Evolutionary conservation across 2,329 filamentous ascomycete species (phyloP).

Genomic region (Dothiorella sarmentorum): DNA sequence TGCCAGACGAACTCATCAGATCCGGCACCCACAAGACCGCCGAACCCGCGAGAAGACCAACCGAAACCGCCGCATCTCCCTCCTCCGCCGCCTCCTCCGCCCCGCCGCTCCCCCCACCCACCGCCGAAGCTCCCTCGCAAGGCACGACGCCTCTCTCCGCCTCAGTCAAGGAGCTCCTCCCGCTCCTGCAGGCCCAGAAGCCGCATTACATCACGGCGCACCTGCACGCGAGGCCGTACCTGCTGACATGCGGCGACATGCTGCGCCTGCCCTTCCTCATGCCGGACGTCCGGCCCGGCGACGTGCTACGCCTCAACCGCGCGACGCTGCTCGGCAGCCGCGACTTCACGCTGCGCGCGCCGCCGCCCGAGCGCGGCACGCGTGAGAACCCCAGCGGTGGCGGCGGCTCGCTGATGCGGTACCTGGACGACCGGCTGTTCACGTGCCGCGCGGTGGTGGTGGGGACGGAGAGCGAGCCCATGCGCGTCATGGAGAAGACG

Average conservation of each 20-base stretch:
- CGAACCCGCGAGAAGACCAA: slow-evolving; percentile 20
- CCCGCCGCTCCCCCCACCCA: slow-evolving; percentile 25
- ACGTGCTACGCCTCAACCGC: slow-evolving; percentile 82
- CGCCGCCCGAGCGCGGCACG: slow-evolving; percentile 31
- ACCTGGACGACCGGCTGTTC: slow-evolving; percentile 78
- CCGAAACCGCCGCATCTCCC: slow-evolving; percentile 21
- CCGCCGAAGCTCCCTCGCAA: slow-evolving; percentile 32
- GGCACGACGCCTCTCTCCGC: slow-evolving; percentile 47
- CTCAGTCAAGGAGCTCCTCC: slow-evolving; percentile 61
- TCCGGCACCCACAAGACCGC: slow-evolving; percentile 40
- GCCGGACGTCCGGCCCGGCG: slow-evolving; percentile 61
- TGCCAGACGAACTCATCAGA: slow-evolving; percentile 45
- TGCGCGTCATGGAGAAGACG: slow-evolving; percentile 55
- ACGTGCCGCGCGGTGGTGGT: slow-evolving; percentile 82
- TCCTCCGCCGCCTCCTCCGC: slow-evolving; percentile 25
- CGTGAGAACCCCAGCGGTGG: slow-evolving; percentile 28
- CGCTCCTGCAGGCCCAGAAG: slow-evolving; percentile 68
- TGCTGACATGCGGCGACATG: slow-evolving; percentile 60
- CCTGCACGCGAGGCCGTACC: slow-evolving; percentile 76
- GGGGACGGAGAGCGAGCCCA: slow-evolving; percentile 71
- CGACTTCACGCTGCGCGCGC: slow-evolving; percentile 78
- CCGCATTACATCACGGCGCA: slow-evolving; percentile 75
- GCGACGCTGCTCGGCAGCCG: slow-evolving; percentile 78
- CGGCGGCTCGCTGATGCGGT: slow-evolving; percentile 47
- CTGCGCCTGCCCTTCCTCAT: slow-evolving; percentile 50